Evolutionary conservation across 768 basidiomycete genomes (phyloP), one percentile per base, ranked within the genome.

Genomic region (Glaciozyma martinii): DNA sequence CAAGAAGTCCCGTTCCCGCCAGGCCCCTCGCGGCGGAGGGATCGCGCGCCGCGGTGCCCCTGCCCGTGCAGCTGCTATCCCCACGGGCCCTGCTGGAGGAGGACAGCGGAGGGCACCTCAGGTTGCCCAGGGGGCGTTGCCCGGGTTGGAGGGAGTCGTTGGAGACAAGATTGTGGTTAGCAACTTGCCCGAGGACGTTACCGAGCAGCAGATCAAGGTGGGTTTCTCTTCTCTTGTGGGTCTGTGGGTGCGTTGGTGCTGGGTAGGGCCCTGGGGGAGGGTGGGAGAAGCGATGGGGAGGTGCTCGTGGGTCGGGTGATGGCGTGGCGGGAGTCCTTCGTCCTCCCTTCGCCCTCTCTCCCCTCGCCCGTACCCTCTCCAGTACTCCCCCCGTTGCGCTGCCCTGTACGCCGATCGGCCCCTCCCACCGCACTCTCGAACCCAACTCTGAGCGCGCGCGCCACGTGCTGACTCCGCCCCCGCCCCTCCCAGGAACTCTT

Each of bases 111-210:
- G 53, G 6, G 27, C 55, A 4, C 60, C 61, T 21, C 57, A 23
- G 9, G 59, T 63, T 6, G 23, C 12, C 23, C 52, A 53, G 52
- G 61, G 53, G 43, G 70, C 71, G 29, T 71, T 73, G 47, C 68
- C 70, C 1, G 10, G 21, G 56, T 56, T 23, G 43, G 25, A 32
- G 21, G 21, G 16, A 25, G 19, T 30, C 60, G 76, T 78, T 42
- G 81, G 89, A 2, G 86, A 89, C 76, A 98, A 97, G 80, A 93
- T 98, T 71, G 90, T 98, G 72, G 90, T 99, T 61, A 90, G 89
- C 69, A 93, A 93, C 76, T 85, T 99, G 53, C 94, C 94, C 40
- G 75, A 77, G 10, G 94, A 99, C 74, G 94, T 99, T 60, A 94
- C 90, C 71, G 93, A 98, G 76, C 79, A 81, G 23, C 90, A 95